Conservation (phyloP, 2,329 filamentous ascomycete genomes). For the Teratosphaeria epicoccoides region DNA sequence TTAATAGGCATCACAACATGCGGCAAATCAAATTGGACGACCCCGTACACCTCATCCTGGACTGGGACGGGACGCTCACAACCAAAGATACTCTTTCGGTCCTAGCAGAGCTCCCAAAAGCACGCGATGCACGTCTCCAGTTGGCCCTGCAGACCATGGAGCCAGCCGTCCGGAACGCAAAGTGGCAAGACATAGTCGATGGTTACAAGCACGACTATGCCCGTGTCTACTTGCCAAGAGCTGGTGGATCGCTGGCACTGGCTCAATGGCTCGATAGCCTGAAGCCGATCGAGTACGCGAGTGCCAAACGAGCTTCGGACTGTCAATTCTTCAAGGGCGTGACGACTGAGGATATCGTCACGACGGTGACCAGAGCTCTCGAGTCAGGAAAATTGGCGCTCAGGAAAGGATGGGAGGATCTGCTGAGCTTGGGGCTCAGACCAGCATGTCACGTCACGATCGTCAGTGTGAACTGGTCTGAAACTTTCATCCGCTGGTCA, state of each 20-base stretch:
- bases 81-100: constrained; percentile 34
- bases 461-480: constrained; percentile 40
- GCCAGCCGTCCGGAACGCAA: not conserved
- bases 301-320: constrained; percentile 30
- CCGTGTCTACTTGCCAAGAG: constrained; percentile 17
- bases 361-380: constrained; percentile 20
- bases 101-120: constrained; percentile 29
- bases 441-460: constrained; percentile 22
- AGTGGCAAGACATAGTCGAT: constrained; percentile 28
- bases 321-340: constrained; percentile 32
- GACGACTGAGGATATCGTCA: constrained; percentile 22
- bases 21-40: not conserved
- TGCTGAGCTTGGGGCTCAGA: constrained; percentile 20
- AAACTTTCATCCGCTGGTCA: constrained; percentile 28
- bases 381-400: constrained; percentile 24
- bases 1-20: too few species aligned
- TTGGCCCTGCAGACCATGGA: not conserved
- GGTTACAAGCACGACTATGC: constrained; percentile 34
- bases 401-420: constrained; percentile 26
- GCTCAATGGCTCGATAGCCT: constrained; percentile 29
- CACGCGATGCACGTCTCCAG: constrained; percentile 15
- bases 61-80: constrained; percentile 41
- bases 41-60: constrained; percentile 27
- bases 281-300: constrained; percentile 29
- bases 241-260: constrained; percentile 26